Evolutionary conservation across 441 rosid species (phyloP).

Genomic region (Codiaeum variegatum): DNA sequence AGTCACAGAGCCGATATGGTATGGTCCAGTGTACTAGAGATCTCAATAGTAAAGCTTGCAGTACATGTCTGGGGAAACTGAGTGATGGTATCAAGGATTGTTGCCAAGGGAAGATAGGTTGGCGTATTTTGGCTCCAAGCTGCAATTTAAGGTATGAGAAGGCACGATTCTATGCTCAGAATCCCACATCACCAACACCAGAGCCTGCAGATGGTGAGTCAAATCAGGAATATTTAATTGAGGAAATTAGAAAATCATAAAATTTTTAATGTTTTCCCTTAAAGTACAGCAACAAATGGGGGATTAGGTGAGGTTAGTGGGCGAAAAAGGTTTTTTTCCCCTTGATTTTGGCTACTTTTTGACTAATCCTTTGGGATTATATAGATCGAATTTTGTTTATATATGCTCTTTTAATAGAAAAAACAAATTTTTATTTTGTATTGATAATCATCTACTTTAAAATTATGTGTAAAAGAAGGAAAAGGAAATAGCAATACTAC

Average conservation of each 20-base stretch:
- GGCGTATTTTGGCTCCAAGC: slow-evolving; percentile 34
- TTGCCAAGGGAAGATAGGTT: slow-evolving; percentile 28
- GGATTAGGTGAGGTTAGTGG: background rate
- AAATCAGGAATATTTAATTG: background rate
- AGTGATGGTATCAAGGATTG: background rate
- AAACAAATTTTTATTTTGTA: background rate
- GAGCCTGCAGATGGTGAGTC: slow-evolving; percentile 19
- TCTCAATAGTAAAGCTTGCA: slow-evolving; percentile 19
- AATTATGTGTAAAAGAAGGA: slow-evolving; percentile 7
- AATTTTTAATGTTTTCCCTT: background rate
- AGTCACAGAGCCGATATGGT: slow-evolving; percentile 23
- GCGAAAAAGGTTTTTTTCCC: background rate
- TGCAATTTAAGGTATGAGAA: slow-evolving; percentile 35
- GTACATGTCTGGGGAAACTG: slow-evolving; percentile 21
- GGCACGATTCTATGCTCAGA: slow-evolving; percentile 7
- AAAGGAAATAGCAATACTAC: slow-evolving; percentile 19
- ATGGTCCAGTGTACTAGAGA: slow-evolving; percentile 37
- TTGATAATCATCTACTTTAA: background rate
- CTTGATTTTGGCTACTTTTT: background rate
- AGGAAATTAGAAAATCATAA: background rate
- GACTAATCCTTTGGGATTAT: background rate
- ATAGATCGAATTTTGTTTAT: background rate
- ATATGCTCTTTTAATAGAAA: background rate
- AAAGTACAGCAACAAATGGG: background rate
- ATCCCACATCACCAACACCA: slow-evolving; percentile 14